Conservation (phyloP, 257 asterid genomes). For the Solanum chaucha region DNA sequence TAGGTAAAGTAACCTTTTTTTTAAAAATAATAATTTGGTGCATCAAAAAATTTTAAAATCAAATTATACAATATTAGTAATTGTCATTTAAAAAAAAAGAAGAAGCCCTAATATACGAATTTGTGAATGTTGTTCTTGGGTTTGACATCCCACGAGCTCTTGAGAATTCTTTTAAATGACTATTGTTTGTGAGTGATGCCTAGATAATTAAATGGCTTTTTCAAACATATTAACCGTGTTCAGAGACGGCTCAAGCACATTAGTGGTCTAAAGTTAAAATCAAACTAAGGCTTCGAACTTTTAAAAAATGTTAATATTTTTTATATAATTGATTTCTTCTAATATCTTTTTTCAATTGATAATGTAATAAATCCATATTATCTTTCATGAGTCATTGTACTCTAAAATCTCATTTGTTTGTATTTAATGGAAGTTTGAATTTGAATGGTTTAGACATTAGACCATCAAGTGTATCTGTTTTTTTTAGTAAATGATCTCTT, state of each 20-base stretch:
- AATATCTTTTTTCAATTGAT: not conserved
- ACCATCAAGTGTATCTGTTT: no score
- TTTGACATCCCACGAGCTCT: not conserved
- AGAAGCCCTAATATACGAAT: not conserved
- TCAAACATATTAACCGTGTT: no score
- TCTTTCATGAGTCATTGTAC: not conserved
- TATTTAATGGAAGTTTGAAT: not conserved
- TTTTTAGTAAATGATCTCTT: not conserved
- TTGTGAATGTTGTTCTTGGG: not conserved
- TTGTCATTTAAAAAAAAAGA: not conserved
- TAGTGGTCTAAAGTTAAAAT: no score
- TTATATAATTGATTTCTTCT: no score
- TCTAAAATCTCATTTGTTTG: no score
- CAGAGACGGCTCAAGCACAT: no score
- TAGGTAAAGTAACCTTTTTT: no score
- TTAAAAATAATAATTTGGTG: not conserved
- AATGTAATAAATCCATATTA: no score
- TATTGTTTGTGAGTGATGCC: not conserved
- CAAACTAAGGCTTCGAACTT: not conserved
- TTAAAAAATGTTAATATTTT: no score
- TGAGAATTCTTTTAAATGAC: not conserved
- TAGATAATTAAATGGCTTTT: not conserved
- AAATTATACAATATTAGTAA: not conserved
- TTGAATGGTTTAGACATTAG: not conserved
- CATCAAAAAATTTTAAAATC: not conserved